Base-by-base conservation (phyloP, 2,329 filamentous ascomycete species). In the Stagonosporopsis rhizophila region DNA sequence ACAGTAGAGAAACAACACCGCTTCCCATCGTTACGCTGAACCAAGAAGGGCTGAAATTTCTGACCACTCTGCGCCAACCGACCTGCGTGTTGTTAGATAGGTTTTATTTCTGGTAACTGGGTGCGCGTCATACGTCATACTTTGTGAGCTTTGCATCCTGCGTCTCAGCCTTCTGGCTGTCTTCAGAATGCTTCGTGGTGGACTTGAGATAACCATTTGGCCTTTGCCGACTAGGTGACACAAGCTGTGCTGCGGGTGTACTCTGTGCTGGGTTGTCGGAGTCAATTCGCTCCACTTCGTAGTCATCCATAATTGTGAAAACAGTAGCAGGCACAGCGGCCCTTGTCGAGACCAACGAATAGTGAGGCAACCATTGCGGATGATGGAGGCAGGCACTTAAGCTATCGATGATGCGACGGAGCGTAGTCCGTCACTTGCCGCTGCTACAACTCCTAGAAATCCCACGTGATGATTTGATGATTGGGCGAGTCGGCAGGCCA, bases 1-100 rank as follows among this genome's bases (percentile, higher is more conserved):
- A 79, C 19, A 90, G 77, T 35, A 89, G 82, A 1, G 85, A 84
- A 8, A 88, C 84, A 35, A 90, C 85, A 19, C 87, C 88, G 0
- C 87, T 90, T 25, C 88, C 88, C 87, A 90, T 77, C 0, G 72
- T 76, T 8, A 75, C 66, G 27, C 65, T 66, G 57, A 75, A 77
- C 72, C 73, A 77, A 2, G 72, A 74, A 2, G 73, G 74, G 0
- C 67, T 73, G 52, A 77, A 76, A 52, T 77, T 76, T 11, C 71
- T 59, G 0, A 77, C 69, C 5, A 75, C 66, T 9, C 72, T 65
- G 7, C 75, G 67, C 75, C 74, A 77, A 27, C 70, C 70, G 5
- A 69, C 64, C 69, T 70, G 27, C 28, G 27, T 19, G 14, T 3
- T 41, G 44, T 57, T 20, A 52, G 40, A 32, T 19, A 17, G 22